Evolutionary conservation across 2,329 filamentous ascomycete species (phyloP), one percentile per base, ranked within the genome.

Genomic region (Teratosphaeria zuluensis): DNA sequence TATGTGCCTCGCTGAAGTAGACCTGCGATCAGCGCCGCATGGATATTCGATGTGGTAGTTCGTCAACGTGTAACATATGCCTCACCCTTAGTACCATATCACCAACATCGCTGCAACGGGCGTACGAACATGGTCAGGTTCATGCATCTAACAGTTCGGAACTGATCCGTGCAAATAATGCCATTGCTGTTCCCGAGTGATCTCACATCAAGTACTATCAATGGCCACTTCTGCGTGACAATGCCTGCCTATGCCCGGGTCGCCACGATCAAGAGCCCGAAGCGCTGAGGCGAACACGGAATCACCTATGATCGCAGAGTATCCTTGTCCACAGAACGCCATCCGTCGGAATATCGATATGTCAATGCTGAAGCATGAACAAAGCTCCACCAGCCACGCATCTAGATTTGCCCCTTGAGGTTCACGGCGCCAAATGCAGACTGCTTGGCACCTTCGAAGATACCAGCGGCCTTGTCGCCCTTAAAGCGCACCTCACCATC

Each of bases 371-470:
- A 14, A 16, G n/a, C 12, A 42, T 16, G 11, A 42, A 42, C 8
- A 35, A 5, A 48, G 19, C 42, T 21, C n/a, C 19, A 21, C n/a
- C 4, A 2, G 42, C n/a, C n/a, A 48, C n/a, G 42, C 42, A 21
- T 21, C 87, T 78, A 94, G 71, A 96, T 95, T 77, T 97, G 92
- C 70, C 92, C 92, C 78, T 97, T 96, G 79, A 97, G 95, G 77
- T 97, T 92, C 79, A 97, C 88, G 72, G 86, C 87, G 70, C 84
- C 83, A 75, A 96, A 95, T 54, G 92, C 92, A 62, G 81, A 80
- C 46, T 79, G 75, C 72, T 86, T 88, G 60, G 89, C 84, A 56
- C 77, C 73, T 71, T 96, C 90, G 74, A 97, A 96, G 21, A 87
- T 76, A 51, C 74, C 71, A 56, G 82, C 83, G 55, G 87, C 89